These are phyloP conservation scores for Tripterygium wilfordii DNA, from an alignment of 177 flowering plant species.

Conservation along the genomic window DNA sequence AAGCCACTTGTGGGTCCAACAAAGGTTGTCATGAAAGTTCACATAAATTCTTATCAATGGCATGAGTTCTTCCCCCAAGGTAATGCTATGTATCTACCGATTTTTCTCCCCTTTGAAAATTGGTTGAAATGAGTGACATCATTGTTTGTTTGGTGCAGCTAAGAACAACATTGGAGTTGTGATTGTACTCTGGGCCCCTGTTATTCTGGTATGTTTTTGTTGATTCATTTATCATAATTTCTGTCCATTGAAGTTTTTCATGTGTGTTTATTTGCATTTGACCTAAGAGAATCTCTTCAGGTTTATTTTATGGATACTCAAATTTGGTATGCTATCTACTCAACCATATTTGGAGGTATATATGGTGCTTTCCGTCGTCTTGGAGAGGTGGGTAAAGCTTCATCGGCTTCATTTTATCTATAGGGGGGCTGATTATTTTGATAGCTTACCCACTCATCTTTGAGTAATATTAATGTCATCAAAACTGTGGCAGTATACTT, in stretches of 20 bases:
- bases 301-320: conserved; percentile 97
- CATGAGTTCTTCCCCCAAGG: conserved; percentile 97
- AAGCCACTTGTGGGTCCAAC: conserved; percentile 87
- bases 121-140: too few relatives aligned
- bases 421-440: too few relatives aligned
- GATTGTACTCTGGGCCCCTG: conserved; percentile 82
- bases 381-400: conserved; percentile 66
- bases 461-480: too few relatives aligned
- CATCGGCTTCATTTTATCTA: too few relatives aligned
- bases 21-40: conserved; percentile 57
- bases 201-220: conserved; percentile 60
- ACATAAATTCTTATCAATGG: conserved; percentile 47
- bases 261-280: too few relatives aligned
- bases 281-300: conserved; percentile 25
- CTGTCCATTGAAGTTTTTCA: too few relatives aligned
- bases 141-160: conserved; percentile 49
- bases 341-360: conserved; percentile 87
- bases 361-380: conserved; percentile 97
- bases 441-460: too few relatives aligned
- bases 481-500: too few relatives aligned
- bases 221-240: neutral
- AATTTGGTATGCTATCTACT: conserved; percentile 96
- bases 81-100: conserved; percentile 23
- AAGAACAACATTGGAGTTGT: conserved; percentile 84
- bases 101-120: neutral